Percentiles rank a stretch among this genome's conserved stretches.
phyloP scores from a whole-genome alignment of 768 basidiomycete species.

The Cytidiella melzeri region DNA sequence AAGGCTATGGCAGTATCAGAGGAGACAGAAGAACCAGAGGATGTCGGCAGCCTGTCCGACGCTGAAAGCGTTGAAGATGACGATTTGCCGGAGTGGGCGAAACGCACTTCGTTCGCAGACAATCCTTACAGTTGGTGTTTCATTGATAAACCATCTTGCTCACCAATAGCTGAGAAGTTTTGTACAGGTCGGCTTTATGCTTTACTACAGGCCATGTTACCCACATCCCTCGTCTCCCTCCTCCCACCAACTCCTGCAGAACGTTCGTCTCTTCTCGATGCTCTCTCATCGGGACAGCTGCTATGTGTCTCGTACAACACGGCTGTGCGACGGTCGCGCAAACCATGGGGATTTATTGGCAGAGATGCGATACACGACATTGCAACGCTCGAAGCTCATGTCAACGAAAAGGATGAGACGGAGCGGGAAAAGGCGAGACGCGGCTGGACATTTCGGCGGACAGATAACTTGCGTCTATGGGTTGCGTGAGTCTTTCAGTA shows the following conservation, averaged over 20 bases:
- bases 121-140: constrained; percentile 51
- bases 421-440: constrained; percentile 39
- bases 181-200: constrained; percentile 57
- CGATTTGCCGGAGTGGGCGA: constrained; percentile 76
- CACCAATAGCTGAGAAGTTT: constrained; percentile 4
- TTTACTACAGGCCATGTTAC: constrained; percentile 54
- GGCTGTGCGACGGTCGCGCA: constrained; percentile 70
- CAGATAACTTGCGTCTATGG: constrained; percentile 82
- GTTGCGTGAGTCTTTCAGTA: constrained; percentile 54
- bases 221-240: constrained; percentile 41
- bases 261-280: constrained; percentile 38
- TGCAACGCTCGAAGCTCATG: constrained; percentile 48
- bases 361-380: constrained; percentile 77
- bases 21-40: constrained; percentile 53
- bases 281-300: constrained; percentile 70
- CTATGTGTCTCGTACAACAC: constrained; percentile 79
- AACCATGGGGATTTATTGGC: constrained; percentile 87
- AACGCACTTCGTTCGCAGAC: constrained; percentile 44
- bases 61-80: constrained; percentile 58
- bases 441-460: constrained; percentile 81
- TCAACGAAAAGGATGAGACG: constrained; percentile 25
- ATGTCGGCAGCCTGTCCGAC: constrained; percentile 30
- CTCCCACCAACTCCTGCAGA: constrained; percentile 30
- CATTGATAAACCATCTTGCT: not conserved
- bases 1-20: constrained; percentile 37